These are phyloP conservation scores for Candida ipomoeae DNA, from an alignment of 805 yeast species.

Conservation along the genomic window DNA sequence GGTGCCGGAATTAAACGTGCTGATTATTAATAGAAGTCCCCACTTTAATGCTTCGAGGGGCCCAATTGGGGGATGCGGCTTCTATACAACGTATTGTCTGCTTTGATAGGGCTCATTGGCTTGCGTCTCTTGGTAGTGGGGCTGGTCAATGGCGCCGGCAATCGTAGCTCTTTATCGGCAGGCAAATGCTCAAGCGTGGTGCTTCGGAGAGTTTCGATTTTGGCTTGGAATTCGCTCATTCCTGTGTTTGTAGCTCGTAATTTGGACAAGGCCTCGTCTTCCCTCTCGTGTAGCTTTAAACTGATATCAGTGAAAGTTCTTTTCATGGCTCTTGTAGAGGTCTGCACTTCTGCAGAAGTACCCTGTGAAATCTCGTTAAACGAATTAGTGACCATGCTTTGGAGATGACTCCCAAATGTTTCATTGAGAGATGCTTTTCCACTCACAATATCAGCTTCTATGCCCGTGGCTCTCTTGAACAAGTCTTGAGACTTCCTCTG, in stretches of 20 bases:
- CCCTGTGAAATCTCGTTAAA: not conserved
- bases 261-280: not conserved
- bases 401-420: not conserved
- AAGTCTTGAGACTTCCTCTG: not conserved
- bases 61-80: conserved; percentile 15
- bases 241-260: not conserved
- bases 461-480: not conserved
- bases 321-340: not conserved
- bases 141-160: conserved; percentile 1
- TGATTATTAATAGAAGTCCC: not conserved
- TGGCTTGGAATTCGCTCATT: not conserved
- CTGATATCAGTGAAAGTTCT: not conserved
- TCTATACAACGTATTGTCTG: conserved; percentile 3
- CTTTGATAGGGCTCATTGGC: conserved; percentile 8
- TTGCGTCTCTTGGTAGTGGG: conserved; percentile 9
- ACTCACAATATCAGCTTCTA: not conserved
- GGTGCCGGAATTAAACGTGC: not conserved
- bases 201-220: not conserved
- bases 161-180: not conserved
- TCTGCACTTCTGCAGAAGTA: not conserved
- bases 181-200: not conserved
- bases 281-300: not conserved
- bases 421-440: not conserved
- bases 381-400: not conserved
- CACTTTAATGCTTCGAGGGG: not conserved